These are phyloP conservation scores for Claviceps humidiphila DNA, from an alignment of 2,329 filamentous ascomycete genomes.

Conservation along the genomic window DNA sequence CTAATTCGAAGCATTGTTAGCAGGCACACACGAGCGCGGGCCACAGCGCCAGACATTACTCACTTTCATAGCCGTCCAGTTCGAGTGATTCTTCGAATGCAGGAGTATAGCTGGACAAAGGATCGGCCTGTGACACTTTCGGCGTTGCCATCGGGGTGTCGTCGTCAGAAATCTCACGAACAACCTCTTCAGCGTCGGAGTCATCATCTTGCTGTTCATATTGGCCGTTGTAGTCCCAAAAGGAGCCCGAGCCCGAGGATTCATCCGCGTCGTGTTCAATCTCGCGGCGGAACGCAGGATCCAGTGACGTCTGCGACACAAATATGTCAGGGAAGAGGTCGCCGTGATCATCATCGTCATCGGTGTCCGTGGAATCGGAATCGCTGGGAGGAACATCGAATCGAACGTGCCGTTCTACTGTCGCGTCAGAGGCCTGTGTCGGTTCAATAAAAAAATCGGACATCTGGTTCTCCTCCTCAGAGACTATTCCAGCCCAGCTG, in stretches of 20 bases:
- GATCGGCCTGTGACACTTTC: slow-evolving; percentile 17
- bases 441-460: slow-evolving; percentile 30
- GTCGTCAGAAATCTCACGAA: slow-evolving; percentile 25
- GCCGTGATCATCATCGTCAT: slow-evolving; percentile 47
- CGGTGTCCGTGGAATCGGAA: slow-evolving; percentile 50
- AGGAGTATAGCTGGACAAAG: slow-evolving; percentile 14
- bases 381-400: slow-evolving; percentile 59
- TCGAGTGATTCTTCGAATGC: slow-evolving; percentile 25
- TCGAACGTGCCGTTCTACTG: slow-evolving; percentile 52
- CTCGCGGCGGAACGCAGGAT: slow-evolving; percentile 58
- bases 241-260: slow-evolving; percentile 43
- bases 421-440: slow-evolving; percentile 27
- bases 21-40: neutral
- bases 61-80: slow-evolving; percentile 46
- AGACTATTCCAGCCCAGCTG: slow-evolving; percentile 44
- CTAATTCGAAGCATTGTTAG: slow-evolving; percentile 18
- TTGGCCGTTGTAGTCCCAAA: slow-evolving; percentile 48
- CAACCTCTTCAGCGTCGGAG: slow-evolving; percentile 29
- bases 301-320: slow-evolving; percentile 58
- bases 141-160: slow-evolving; percentile 31
- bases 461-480: slow-evolving; percentile 28
- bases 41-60: slow-evolving; percentile 23
- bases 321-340: slow-evolving; percentile 69
- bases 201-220: slow-evolving; percentile 22
- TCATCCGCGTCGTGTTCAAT: slow-evolving; percentile 56